These are phyloP conservation scores for Leccinum ochraceum DNA, from an alignment of 768 basidiomycete genomes.

Conservation along the genomic window DNA sequence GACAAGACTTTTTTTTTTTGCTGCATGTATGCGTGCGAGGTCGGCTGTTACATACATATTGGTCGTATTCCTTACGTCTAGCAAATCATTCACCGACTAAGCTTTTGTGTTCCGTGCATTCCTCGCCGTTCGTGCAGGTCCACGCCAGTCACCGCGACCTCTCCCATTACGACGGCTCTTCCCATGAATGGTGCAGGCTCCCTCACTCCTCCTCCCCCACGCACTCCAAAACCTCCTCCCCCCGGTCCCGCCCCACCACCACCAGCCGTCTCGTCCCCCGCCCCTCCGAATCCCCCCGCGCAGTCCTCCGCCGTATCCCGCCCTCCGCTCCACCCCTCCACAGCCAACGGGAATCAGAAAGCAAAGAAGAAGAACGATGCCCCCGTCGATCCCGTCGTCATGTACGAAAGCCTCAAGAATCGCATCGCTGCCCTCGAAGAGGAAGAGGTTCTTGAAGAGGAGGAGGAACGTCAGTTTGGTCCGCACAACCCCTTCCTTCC, in stretches of 20 bases:
- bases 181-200: conserved; percentile 51
- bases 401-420: conserved; percentile 88
- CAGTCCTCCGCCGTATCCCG: conserved; percentile 36
- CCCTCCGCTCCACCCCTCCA: conserved; percentile 34
- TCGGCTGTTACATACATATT: background rate
- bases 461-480: conserved; percentile 82
- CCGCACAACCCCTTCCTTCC: conserved; percentile 28
- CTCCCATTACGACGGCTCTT: conserved; percentile 1
- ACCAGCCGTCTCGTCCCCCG: conserved; percentile 40
- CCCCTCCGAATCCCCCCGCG: conserved; percentile 35
- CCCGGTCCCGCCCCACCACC: conserved; percentile 60
- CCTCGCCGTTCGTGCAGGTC: conserved; percentile 29
- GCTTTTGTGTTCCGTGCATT: conserved; percentile 28
- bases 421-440: conserved; percentile 89
- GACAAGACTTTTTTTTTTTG: background rate
- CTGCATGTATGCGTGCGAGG: background rate
- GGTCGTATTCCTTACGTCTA: conserved; percentile 6
- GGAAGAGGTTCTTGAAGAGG: conserved; percentile 83
- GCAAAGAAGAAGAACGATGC: conserved; percentile 67
- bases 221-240: conserved; percentile 52
- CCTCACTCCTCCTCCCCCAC: conserved; percentile 32
- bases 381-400: conserved; percentile 77
- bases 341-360: conserved; percentile 42
- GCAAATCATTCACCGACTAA: conserved; percentile 26
- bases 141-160: conserved; percentile 14